Base-by-base conservation (phyloP, 495 filamentous ascomycete species). In the Penicillium riverlandense region DNA sequence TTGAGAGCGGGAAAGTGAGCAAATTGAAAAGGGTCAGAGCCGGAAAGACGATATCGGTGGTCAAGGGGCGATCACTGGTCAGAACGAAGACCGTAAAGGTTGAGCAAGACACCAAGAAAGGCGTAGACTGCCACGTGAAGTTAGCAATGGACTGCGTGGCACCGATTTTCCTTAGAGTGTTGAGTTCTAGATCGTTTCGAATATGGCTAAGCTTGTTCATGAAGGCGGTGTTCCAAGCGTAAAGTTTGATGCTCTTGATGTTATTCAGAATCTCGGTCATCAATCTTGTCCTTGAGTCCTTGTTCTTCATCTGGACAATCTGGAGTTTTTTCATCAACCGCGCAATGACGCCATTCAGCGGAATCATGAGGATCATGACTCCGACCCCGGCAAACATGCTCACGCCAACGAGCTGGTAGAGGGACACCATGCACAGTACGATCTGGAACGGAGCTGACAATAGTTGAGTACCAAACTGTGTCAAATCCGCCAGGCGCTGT, bases 41-140 rank as follows among this genome's bases (percentile, higher is more conserved):
- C 11, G 94, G 91, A 65, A 99, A 99, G 16, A 99, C 88, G 52
- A 99, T 90, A 1, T 94, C 86, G 0, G 89, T 96, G 12, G 88
- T 92, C 58, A 99, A 64, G 27, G 94, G 91, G 29, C 70, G 69
- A 50, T 90, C 74, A 34, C 77, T 78, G 1, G 86, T 94, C 41
- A 92, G 71, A 36, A 96, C 94, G 54, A 92, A 99, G 12, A 97
- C 87, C 11, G 87, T 82, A 57, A 99, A 99, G 8, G 92, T 97
- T 8, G 87, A 89, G 69, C 91, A 97, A 11, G 94, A 97, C 11
- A 99, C 94, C 29, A 99, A 77, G 71, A 99, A 99, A 8, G 94
- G 94, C 8, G 94, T 97, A n/a, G 87, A 92, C n/a, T 87, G 87
- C 94, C 94, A 99, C 16, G 94, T 96, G 47, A 99, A 99, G 55